These are phyloP conservation scores for Oryza coarctata DNA, from an alignment of 176 grass and related monocot genomes.

Conservation along the genomic window DNA sequence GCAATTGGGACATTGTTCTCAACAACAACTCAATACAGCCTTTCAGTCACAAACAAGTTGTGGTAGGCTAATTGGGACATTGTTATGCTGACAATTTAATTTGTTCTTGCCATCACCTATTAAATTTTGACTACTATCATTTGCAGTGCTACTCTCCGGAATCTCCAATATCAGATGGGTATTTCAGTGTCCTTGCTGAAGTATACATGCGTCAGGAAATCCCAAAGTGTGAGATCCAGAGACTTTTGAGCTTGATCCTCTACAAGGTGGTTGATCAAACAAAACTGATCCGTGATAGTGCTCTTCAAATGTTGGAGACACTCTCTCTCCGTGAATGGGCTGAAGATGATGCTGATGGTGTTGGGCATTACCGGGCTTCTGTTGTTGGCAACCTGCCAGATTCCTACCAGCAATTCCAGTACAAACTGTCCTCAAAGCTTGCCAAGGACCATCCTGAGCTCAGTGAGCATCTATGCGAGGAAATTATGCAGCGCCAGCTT, in stretches of 20 bases:
- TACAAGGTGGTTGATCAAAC: conserved; percentile 98
- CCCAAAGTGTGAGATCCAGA: conserved; percentile 91
- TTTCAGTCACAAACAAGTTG: too few relatives aligned
- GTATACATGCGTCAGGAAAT: conserved; percentile 98
- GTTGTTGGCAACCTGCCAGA: conserved; percentile 98
- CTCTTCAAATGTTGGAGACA: conserved; percentile 97
- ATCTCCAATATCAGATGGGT: conserved; percentile 84
- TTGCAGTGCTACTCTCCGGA: conserved; percentile 88
- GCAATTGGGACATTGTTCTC: background rate
- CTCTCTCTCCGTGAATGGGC: conserved; percentile 95
- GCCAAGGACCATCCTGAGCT: conserved; percentile 98
- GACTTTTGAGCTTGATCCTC: conserved; percentile 89
- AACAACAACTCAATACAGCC: too few relatives aligned
- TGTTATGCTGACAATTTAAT: conserved; percentile 7
- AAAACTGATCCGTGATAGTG: conserved; percentile 87
- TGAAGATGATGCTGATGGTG: conserved; percentile 78
- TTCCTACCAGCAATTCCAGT: conserved; percentile 98
- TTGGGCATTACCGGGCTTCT: conserved; percentile 87
- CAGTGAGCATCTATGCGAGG: conserved; percentile 77
- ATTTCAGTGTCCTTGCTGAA: conserved; percentile 96
- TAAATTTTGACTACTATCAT: conserved; percentile 23
- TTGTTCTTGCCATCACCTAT: conserved; percentile 12
- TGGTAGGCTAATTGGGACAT: background rate
- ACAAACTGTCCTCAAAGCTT: conserved; percentile 91
- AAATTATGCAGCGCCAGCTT: conserved; percentile 99